A percentile compares a stretch with the other conserved stretches of the same genome.
Conservation (phyloP, 129 eudicot genomes). For the Pulicaria dysenterica region DNA sequence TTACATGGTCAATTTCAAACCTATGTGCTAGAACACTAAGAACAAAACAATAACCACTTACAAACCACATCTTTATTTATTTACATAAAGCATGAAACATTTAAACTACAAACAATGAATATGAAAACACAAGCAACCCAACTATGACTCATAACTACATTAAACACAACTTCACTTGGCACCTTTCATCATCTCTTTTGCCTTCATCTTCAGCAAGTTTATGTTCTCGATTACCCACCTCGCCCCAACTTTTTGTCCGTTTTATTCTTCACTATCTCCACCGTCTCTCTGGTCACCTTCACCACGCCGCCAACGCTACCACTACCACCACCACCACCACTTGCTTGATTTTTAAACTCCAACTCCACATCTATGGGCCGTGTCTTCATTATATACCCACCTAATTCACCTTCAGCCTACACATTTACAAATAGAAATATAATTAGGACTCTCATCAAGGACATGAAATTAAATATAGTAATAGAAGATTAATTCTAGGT, state of each 20-base stretch:
- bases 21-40: no score
- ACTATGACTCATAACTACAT: background rate
- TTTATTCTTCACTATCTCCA: background rate
- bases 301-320: no score
- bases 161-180: background rate
- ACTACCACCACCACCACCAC: no score
- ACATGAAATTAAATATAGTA: background rate
- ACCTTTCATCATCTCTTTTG: no score
- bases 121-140: conserved; percentile 2
- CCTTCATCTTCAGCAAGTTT: no score
- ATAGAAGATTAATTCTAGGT: no score
- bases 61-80: no score
- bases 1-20: no score
- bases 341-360: background rate
- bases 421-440: background rate
- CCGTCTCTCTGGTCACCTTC: background rate
- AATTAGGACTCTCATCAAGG: no score
- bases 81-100: no score
- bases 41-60: no score
- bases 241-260: background rate
- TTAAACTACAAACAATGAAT: background rate
- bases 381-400: background rate
- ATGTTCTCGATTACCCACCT: background rate
- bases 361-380: background rate
- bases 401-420: background rate